Percentiles rank a stretch among this genome's conserved stretches.
Evolutionary conservation across 441 rosid species (phyloP).

Genomic region (Jatropha multifida): DNA sequence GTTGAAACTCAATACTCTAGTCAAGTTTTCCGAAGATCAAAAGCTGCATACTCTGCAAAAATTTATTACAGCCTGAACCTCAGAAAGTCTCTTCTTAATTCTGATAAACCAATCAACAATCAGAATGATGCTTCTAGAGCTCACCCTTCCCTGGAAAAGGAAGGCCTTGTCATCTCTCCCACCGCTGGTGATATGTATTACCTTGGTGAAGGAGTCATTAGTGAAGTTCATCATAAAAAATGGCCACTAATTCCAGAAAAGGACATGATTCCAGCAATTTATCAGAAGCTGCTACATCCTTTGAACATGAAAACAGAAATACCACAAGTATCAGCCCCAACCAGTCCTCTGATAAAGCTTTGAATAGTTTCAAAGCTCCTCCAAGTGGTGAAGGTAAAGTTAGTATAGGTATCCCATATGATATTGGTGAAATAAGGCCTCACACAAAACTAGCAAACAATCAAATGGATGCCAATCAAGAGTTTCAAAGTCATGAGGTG

Average conservation of each 20-base stretch:
- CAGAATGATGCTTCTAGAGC: too few species aligned
- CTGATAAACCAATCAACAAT: background rate
- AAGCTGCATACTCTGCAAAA: background rate
- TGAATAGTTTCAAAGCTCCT: background rate
- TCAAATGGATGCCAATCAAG: too few species aligned
- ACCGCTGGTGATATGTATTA: too few species aligned
- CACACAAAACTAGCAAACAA: too few species aligned
- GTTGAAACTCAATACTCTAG: background rate
- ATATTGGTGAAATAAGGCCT: too few species aligned
- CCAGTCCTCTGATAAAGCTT: background rate
- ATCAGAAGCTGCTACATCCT: background rate
- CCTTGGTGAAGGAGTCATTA: background rate
- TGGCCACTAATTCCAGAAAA: background rate
- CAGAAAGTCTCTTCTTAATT: background rate
- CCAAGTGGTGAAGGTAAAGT: too few species aligned
- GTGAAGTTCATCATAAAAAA: background rate
- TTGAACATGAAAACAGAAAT: background rate
- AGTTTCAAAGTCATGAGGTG: too few species aligned
- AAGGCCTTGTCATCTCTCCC: background rate
- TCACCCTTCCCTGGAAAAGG: background rate
- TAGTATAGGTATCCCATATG: too few species aligned
- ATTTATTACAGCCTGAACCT: too few species aligned
- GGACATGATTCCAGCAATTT: background rate
- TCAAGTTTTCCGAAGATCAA: background rate
- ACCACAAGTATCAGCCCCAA: background rate